These are phyloP conservation scores for Flaveria robusta DNA, from an alignment of 129 eudicot species.

Conservation along the genomic window DNA sequence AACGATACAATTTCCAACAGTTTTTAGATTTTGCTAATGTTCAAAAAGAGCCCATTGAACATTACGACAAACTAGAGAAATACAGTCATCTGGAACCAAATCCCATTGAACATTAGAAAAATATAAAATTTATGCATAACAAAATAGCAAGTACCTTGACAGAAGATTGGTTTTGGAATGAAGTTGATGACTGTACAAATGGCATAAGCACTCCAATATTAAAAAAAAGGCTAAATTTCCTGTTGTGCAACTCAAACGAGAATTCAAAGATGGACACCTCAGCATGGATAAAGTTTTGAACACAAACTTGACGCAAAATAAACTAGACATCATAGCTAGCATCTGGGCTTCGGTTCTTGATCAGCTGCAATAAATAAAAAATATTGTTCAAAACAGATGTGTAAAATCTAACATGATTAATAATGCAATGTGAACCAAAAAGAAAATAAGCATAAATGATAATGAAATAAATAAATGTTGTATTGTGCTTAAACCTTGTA, in stretches of 20 bases:
- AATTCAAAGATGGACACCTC: conserved; percentile 12
- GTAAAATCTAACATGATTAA: conserved; percentile 8
- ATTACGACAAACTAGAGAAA: background rate
- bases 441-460: background rate
- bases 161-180: conserved; percentile 20
- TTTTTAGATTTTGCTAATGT: too few species aligned
- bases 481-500: conserved; percentile 58
- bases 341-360: conserved; percentile 56
- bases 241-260: too few species aligned
- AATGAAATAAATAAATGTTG: too few species aligned
- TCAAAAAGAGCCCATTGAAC: too few species aligned
- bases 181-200: conserved; percentile 33
- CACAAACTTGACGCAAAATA: conserved; percentile 13
- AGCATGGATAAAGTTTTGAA: conserved; percentile 18
- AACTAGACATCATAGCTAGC: conserved; percentile 41
- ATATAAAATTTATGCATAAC: background rate
- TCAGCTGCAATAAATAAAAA: conserved; percentile 42
- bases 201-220: conserved; percentile 35
- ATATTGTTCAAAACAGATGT: background rate
- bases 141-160: conserved; percentile 26
- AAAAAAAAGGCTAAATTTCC: too few species aligned
- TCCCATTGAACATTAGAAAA: background rate
- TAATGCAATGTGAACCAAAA: conserved; percentile 19
- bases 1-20: too few species aligned
- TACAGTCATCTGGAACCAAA: background rate